Conservation (phyloP, 108 stramenopile genomes). For the Nitzschia palea region DNA sequence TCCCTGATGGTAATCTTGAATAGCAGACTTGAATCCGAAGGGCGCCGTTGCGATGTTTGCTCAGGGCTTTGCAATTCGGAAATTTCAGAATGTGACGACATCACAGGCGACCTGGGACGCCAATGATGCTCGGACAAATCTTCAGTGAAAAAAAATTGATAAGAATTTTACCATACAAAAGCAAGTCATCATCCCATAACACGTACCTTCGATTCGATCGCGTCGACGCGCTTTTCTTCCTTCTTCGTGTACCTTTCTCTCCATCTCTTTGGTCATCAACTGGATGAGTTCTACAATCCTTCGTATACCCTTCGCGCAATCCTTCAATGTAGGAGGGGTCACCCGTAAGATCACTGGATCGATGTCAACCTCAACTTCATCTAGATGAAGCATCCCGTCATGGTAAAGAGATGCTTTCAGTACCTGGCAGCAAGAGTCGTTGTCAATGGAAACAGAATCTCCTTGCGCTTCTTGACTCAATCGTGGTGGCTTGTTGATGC, state of each 20-base stretch:
- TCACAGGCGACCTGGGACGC: conserved; percentile 25
- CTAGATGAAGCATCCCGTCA: conserved; percentile 57
- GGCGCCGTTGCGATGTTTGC: conserved; percentile 6
- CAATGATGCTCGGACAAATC: background rate
- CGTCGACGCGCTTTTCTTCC: conserved; percentile 58
- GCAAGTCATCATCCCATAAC: background rate
- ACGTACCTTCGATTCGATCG: conserved; percentile 20
- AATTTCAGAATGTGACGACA: conserved; percentile 5
- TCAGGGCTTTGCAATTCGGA: conserved; percentile 12
- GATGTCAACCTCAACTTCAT: conserved; percentile 78
- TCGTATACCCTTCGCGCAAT: conserved; percentile 57
- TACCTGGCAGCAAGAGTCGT: conserved; percentile 8
- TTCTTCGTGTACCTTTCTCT: conserved; percentile 76
- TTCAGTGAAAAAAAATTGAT: background rate
- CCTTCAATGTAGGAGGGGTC: conserved; percentile 71
- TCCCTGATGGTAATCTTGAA: conserved; percentile 61
- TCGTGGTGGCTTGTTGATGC: background rate
- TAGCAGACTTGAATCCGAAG: conserved; percentile 65
- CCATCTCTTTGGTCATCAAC: conserved; percentile 71
- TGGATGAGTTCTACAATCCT: conserved; percentile 59
- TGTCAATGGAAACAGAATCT: background rate
- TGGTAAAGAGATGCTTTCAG: conserved; percentile 43
- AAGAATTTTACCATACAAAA: no score
- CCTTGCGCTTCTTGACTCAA: background rate
- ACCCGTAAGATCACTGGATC: conserved; percentile 51